Evolutionary conservation across 2,329 filamentous ascomycete genomes (phyloP), one percentile per base, ranked within the genome.

Genomic region (Beauveria asiatica): DNA sequence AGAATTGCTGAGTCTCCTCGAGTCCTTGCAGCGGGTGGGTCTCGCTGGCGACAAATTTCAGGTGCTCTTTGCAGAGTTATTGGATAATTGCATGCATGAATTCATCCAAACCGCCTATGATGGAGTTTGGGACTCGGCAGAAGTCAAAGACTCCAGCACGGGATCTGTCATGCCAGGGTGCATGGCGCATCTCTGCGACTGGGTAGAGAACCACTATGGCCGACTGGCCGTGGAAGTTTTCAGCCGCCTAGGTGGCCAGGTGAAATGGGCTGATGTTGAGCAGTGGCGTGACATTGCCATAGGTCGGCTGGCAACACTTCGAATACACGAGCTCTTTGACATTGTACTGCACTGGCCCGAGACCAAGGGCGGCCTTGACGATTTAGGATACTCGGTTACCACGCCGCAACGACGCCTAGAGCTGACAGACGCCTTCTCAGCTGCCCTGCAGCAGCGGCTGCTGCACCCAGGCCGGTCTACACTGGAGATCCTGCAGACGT

Each of bases 391-490:
- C 58, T 85, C 87, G 50, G 82, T 90, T 33, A 88, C 84, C 11
- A 86, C 86, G 1, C 80, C 87, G 3, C 82, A 85, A 60, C 82
- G 85, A 39, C 86, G 90, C 56, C 76, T 88, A 21, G 80, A 89
- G 64, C 78, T 94, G 10, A 91, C 88, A 1, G 81, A 84, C 46
- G 80, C 79, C 42, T 93, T 93, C 70, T 83, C 86, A 1, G 76
- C 80, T 9, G 81, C 86, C 11, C 72, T 93, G 19, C 83, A 85
- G 61, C 80, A 77, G 57, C 82, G 87, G 16, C 74, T 95, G 8
- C 76, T 94, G 11, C 88, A 93, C 67, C 86, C 89, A 1, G 89
- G 88, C 3, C 81, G 87, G 45, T 91, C 88, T 19, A 92, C 89
- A 1, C 79, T 89, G 3, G 84, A 90, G 62, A 90, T 93, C 39